Conservation (phyloP, 2,329 filamentous ascomycete genomes). For the Allantophomopsis lycopodina region DNA sequence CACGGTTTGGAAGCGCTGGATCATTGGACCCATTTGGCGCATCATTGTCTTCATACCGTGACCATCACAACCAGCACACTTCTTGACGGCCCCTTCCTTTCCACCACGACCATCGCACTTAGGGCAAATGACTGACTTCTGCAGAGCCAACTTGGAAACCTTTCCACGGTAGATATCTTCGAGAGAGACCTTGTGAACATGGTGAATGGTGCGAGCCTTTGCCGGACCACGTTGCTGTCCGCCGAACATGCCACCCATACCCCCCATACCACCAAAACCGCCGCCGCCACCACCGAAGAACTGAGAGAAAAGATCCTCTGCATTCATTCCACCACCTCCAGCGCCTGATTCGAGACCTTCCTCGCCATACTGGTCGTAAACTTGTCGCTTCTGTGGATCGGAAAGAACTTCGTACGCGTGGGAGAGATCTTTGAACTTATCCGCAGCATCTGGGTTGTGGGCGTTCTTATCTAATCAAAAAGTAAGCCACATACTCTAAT, state of each 20-base stretch:
- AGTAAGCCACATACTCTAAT: too few species aligned
- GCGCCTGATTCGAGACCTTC: conserved; percentile 85
- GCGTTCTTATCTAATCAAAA: conserved; percentile 75
- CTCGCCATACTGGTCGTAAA: conserved; percentile 98
- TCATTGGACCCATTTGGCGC: conserved; percentile 99
- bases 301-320: conserved; percentile 90
- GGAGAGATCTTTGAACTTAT: conserved; percentile 97
- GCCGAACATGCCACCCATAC: conserved; percentile 64
- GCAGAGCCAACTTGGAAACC: conserved; percentile 90
- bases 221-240: conserved; percentile 62
- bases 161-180: conserved; percentile 98
- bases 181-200: conserved; percentile 95
- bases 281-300: conserved; percentile 71
- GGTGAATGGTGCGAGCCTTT: conserved; percentile 91
- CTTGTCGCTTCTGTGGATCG: conserved; percentile 75
- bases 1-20: conserved; percentile 98
- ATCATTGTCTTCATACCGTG: conserved; percentile 99
- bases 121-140: conserved; percentile 93
- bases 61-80: conserved; percentile 81
- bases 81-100: conserved; percentile 95
- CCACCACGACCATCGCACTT: conserved; percentile 90
- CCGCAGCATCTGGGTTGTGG: conserved; percentile 81
- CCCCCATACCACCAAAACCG: conserved; percentile 52
- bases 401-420: conserved; percentile 92
- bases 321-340: conserved; percentile 73